A percentile compares a stretch with the other conserved stretches of the same genome.
These are phyloP conservation scores for Penicillium desertorum DNA, from an alignment of 495 filamentous ascomycete species.

Conservation along the genomic window DNA sequence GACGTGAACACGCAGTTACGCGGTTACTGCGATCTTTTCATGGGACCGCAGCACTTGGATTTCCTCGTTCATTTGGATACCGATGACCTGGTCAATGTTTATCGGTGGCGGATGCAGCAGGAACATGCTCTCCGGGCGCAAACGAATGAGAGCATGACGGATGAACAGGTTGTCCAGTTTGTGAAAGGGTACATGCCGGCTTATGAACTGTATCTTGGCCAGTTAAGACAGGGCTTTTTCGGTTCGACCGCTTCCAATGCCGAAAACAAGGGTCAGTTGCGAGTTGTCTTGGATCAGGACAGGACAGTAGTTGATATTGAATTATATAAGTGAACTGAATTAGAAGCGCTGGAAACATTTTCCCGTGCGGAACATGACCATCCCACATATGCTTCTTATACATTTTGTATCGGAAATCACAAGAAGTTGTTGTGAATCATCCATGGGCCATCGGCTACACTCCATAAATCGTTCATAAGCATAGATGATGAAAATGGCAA, in stretches of 20 bases:
- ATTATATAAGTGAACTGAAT: background rate
- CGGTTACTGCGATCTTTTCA: constrained; percentile 19
- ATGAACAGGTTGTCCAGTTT: constrained; percentile 18
- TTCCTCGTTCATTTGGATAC: constrained; percentile 22
- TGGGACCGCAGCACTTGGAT: constrained; percentile 20
- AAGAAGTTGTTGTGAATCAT: constrained; percentile 37
- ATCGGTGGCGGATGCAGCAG: constrained; percentile 20
- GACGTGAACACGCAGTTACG: constrained; percentile 12
- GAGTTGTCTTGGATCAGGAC: constrained; percentile 14
- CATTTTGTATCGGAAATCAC: background rate
- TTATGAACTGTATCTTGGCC: constrained; percentile 22
- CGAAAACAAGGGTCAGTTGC: constrained; percentile 12
- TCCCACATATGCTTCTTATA: background rate
- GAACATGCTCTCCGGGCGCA: constrained; percentile 17
- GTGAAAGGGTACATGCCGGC: constrained; percentile 23
- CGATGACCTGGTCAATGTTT: constrained; percentile 20
- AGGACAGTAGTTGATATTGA: constrained; percentile 10
- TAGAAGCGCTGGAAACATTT: background rate
- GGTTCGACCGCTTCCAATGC: background rate
- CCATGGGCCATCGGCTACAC: constrained; percentile 45
- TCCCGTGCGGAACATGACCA: background rate
- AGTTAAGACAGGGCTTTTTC: constrained; percentile 14
- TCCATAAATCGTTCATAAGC: constrained; percentile 39
- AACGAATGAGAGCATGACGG: constrained; percentile 13
- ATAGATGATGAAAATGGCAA: constrained; percentile 25